phyloP scores from a whole-genome alignment of 2,329 filamentous ascomycete genomes.

The Cladosporium austrohemisphaericum region DNA sequence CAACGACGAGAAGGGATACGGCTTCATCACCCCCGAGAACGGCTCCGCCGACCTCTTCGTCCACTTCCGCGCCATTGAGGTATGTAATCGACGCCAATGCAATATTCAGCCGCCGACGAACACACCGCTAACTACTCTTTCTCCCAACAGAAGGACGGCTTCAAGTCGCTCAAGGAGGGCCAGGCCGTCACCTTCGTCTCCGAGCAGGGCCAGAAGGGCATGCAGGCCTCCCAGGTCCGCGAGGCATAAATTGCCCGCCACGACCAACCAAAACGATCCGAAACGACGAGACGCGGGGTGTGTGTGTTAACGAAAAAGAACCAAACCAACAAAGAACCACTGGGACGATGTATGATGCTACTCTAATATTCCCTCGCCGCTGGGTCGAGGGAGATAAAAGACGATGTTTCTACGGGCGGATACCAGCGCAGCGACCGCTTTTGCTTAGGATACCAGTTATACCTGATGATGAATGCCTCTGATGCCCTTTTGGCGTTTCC shows the following conservation, averaged over 20 bases:
- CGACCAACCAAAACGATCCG: no score
- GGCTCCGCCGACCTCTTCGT: slow-evolving; percentile 17
- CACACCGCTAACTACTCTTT: background rate
- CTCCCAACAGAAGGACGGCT: slow-evolving; percentile 10
- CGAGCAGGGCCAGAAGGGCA: slow-evolving; percentile 17
- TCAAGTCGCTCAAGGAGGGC: slow-evolving; percentile 16
- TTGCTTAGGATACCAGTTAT: no score
- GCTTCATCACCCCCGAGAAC: slow-evolving; percentile 17
- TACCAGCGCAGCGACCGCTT: no score
- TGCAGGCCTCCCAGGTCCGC: slow-evolving; percentile 15
- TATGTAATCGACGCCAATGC: slow-evolving; percentile 1
- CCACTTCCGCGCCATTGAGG: slow-evolving; percentile 17
- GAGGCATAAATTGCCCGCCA: background rate
- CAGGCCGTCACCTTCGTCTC: slow-evolving; percentile 14
- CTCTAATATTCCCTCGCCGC: background rate
- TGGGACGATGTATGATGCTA: background rate
- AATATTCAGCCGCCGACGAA: background rate
- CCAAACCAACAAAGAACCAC: background rate
- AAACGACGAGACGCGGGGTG: background rate
- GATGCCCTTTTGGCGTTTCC: no score
- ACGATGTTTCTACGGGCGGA: background rate
- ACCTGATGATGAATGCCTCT: no score
- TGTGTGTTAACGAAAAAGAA: background rate
- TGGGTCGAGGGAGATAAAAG: background rate
- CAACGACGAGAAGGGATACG: slow-evolving; percentile 16